Evolutionary conservation across 1,284 basidiomycete species (phyloP).

Genomic region (Cryptococcus sp.): DNA sequence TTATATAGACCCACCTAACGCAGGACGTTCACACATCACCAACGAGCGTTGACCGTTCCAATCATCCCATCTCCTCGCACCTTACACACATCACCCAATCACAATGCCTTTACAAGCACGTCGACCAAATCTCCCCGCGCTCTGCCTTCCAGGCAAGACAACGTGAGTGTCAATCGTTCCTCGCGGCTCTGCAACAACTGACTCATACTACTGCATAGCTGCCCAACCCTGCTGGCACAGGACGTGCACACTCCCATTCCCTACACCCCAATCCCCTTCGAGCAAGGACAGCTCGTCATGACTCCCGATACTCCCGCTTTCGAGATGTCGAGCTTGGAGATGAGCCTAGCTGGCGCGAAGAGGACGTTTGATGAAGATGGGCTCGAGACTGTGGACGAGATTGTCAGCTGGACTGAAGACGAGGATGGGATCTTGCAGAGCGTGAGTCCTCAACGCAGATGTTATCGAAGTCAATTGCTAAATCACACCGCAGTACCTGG

Average conservation of each 20-base stretch:
- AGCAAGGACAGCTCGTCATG: conserved; percentile 35
- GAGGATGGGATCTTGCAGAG: conserved; percentile 43
- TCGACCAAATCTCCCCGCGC: conserved; percentile 28
- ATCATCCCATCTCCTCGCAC: background rate
- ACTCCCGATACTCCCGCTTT: conserved; percentile 41
- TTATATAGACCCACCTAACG: background rate
- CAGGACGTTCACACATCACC: background rate
- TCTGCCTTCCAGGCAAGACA: conserved; percentile 17
- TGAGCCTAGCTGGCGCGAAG: conserved; percentile 7
- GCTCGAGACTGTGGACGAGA: background rate
- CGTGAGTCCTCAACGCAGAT: conserved; percentile 24
- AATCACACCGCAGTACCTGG: conserved; percentile 33
- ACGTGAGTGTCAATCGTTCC: background rate
- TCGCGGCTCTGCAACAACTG: background rate
- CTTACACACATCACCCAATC: background rate
- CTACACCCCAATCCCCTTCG: conserved; percentile 23
- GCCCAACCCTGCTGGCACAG: conserved; percentile 5
- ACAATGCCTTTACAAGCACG: conserved; percentile 30
- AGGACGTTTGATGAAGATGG: conserved; percentile 1
- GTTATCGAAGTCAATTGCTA: too few species aligned
- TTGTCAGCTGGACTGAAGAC: conserved; percentile 38
- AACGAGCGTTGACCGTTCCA: conserved; percentile 5
- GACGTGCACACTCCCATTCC: conserved; percentile 31
- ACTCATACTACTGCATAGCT: conserved; percentile 6
- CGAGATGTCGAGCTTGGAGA: conserved; percentile 19